These are phyloP conservation scores for Phlyctochytrium planicorne DNA, from an alignment of 192 early-diverging fungal species.

Conservation along the genomic window DNA sequence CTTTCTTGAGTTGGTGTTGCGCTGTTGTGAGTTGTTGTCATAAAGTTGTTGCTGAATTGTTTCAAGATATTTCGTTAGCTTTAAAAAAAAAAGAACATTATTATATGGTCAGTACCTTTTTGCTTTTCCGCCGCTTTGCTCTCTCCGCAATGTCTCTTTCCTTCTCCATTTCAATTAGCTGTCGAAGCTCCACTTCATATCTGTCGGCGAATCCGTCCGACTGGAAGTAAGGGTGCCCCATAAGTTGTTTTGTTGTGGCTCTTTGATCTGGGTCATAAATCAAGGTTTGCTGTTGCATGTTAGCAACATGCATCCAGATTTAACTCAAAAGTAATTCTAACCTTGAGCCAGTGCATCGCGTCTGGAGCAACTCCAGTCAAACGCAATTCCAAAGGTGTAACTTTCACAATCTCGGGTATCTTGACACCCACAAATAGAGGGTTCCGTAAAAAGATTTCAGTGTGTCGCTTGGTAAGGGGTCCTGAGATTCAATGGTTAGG, in stretches of 20 bases:
- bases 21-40: constrained; percentile 12
- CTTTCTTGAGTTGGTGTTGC: constrained; percentile 34
- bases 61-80: neutral
- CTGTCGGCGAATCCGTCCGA: constrained; percentile 53
- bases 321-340: constrained; percentile 15
- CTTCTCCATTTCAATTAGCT: constrained; percentile 50
- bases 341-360: constrained; percentile 58
- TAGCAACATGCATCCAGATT: neutral
- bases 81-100: neutral
- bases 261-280: constrained; percentile 65
- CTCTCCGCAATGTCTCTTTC: constrained; percentile 50
- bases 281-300: constrained; percentile 42
- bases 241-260: constrained; percentile 56
- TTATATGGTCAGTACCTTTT: too few relatives aligned
- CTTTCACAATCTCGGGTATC: constrained; percentile 57
- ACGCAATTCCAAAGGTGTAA: constrained; percentile 54
- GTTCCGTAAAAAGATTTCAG: constrained; percentile 60
- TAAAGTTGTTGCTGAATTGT: neutral
- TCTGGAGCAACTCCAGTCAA: constrained; percentile 49
- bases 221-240: constrained; percentile 60
- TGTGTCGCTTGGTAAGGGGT: constrained; percentile 57
- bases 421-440: constrained; percentile 61
- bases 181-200: constrained; percentile 53
- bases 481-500: constrained; percentile 28
- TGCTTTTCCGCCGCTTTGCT: constrained; percentile 33